A percentile compares a stretch with the other conserved stretches of the same genome.
Evolutionary conservation across 139 green algal genomes (phyloP).

Genomic region (Edaphochlamys debaryana): DNA sequence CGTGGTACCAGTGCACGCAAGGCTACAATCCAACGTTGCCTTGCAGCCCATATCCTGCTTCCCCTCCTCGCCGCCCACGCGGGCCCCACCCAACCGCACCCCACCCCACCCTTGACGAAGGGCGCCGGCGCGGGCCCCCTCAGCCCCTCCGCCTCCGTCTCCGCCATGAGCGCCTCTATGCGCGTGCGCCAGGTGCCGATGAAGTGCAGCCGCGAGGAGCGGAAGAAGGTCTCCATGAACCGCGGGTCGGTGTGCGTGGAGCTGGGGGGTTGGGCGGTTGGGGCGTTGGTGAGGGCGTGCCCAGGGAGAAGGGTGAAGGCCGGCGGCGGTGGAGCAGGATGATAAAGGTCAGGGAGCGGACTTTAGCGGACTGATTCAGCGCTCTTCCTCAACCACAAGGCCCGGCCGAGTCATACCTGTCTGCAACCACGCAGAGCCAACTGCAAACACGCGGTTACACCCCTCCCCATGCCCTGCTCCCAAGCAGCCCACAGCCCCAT

Average conservation of each 20-base stretch:
- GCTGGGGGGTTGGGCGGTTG: not conserved
- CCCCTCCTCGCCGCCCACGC: not conserved
- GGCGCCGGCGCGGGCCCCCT: no score
- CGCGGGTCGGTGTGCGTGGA: conserved; percentile 75
- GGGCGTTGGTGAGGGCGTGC: not conserved
- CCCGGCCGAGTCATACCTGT: no score
- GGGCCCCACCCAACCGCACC: not conserved
- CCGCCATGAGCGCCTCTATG: conserved; percentile 77
- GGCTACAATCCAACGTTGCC: no score
- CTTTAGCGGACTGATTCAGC: not conserved
- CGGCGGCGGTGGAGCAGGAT: not conserved
- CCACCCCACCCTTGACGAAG: not conserved
- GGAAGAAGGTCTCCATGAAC: conserved; percentile 86
- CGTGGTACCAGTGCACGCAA: no score
- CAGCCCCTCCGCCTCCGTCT: no score
- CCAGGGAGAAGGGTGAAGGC: not conserved
- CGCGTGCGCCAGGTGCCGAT: conserved; percentile 88
- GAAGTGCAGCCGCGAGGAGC: conserved; percentile 79
- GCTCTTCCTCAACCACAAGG: no score
- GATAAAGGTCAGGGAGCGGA: not conserved
- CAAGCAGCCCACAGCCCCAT: no score
- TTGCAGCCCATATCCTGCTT: no score
- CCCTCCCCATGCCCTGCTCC: no score
- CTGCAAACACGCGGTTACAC: no score
- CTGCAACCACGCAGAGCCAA: no score